Evolutionary conservation across 2,329 filamentous ascomycete species (phyloP).

Genomic region (Xylariomycetidae sp.): DNA sequence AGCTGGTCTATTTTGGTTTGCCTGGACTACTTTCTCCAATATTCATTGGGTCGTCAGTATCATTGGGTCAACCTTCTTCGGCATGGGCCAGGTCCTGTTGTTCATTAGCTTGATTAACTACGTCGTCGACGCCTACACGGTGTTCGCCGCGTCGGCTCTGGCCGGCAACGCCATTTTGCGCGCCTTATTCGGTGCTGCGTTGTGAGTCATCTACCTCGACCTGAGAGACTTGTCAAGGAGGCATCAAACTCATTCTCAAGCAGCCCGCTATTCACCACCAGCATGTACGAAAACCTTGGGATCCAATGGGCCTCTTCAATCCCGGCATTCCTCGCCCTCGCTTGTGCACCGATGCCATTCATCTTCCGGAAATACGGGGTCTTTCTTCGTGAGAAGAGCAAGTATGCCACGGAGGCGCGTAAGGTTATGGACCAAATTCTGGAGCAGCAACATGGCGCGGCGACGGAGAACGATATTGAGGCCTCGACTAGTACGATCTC

Average conservation of each 20-base stretch:
- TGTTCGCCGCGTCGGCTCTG: slow-evolving; percentile 62
- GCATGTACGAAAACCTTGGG: slow-evolving; percentile 53
- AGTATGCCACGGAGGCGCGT: slow-evolving; percentile 62
- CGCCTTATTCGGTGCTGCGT: slow-evolving; percentile 52
- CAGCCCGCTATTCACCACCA: slow-evolving; percentile 51
- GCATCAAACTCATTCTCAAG: too few species aligned
- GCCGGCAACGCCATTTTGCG: slow-evolving; percentile 54
- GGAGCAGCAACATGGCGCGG: too few species aligned
- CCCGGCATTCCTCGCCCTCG: slow-evolving; percentile 66
- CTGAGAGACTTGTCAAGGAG: too few species aligned
- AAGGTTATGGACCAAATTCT: slow-evolving; percentile 32
- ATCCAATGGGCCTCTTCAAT: slow-evolving; percentile 70
- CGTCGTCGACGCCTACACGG: slow-evolving; percentile 55
- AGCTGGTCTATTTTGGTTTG: slow-evolving; percentile 7
- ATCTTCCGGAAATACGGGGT: slow-evolving; percentile 68
- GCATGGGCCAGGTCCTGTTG: slow-evolving; percentile 39
- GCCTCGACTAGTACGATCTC: too few species aligned
- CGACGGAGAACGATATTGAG: too few species aligned
- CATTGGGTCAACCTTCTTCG: slow-evolving; percentile 16
- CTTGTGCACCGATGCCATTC: slow-evolving; percentile 67
- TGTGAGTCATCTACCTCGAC: too few species aligned
- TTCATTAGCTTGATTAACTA: slow-evolving; percentile 52
- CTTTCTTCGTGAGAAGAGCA: slow-evolving; percentile 58
- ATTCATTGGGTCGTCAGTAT: slow-evolving; percentile 5
- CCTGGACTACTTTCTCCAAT: slow-evolving; percentile 3